Conservation (phyloP, 352 stramenopile genomes). For the Pythium apleroticum region DNA sequence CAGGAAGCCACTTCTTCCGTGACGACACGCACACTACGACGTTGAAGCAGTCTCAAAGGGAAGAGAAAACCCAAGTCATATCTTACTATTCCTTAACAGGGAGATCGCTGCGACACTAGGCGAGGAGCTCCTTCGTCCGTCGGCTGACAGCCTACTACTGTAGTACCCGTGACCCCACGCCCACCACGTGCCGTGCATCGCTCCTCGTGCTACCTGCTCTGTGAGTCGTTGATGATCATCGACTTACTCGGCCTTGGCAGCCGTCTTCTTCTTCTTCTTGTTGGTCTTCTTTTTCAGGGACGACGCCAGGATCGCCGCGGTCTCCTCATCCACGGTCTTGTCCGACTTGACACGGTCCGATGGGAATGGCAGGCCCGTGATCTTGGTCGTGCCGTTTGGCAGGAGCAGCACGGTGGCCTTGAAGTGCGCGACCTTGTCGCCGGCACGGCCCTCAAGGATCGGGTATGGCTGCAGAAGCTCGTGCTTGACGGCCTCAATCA, state of each 20-base stretch:
- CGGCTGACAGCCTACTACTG: not conserved
- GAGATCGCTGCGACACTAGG: not conserved
- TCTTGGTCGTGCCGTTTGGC: constrained; percentile 93
- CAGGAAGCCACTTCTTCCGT: constrained; percentile 16
- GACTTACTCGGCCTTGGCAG: constrained; percentile 35
- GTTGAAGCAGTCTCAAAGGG: not conserved
- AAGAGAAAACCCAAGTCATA: constrained; percentile 28
- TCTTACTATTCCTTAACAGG: constrained; percentile 32
- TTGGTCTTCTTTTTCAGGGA: constrained; percentile 96
- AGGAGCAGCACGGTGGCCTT: constrained; percentile 99
- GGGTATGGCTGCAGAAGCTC: constrained; percentile 97
- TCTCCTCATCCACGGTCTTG: constrained; percentile 93
- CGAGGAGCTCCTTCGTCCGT: not conserved
- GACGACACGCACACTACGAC: constrained; percentile 9
- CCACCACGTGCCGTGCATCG: not conserved
- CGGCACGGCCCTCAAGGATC: constrained; percentile 94
- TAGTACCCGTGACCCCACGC: not conserved
- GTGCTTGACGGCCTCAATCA: constrained; percentile 98
- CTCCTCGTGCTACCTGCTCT: not conserved
- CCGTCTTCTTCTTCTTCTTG: constrained; percentile 92
- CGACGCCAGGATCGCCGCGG: constrained; percentile 84
- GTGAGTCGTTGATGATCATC: not conserved
- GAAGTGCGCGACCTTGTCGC: constrained; percentile 98
- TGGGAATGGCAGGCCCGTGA: constrained; percentile 94
- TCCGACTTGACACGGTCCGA: constrained; percentile 90